phyloP scores from a whole-genome alignment of 1,284 basidiomycete genomes.

The Pseudozyma tsukubaensis region DNA sequence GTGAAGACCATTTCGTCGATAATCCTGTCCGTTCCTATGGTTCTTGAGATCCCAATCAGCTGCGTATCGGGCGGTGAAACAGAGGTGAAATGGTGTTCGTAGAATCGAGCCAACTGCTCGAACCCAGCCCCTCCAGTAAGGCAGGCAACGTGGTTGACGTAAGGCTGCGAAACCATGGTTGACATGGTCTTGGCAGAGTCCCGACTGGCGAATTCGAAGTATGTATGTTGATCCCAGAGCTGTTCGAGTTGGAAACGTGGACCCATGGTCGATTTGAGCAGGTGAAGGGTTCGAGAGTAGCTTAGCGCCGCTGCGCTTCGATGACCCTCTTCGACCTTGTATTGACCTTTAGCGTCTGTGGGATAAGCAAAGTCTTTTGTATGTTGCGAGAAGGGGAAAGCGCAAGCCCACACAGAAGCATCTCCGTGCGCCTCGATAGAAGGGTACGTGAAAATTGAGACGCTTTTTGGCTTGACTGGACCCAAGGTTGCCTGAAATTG shows the following conservation, averaged over 20 bases:
- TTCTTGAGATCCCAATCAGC: slow-evolving; percentile 25
- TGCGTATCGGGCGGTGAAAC: slow-evolving; percentile 28
- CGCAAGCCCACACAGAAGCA: slow-evolving; percentile 29
- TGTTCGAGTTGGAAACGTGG: slow-evolving; percentile 41
- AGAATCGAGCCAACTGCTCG: slow-evolving; percentile 23
- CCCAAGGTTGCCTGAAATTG: slow-evolving; percentile 21
- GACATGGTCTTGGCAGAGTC: slow-evolving; percentile 37
- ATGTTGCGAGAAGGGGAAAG: slow-evolving; percentile 38
- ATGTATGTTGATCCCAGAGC: slow-evolving; percentile 43
- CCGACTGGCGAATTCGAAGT: slow-evolving; percentile 34
- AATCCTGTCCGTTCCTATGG: slow-evolving; percentile 27
- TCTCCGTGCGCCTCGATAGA: slow-evolving; percentile 6
- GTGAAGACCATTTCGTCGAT: slow-evolving; percentile 45
- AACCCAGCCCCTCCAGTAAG: slow-evolving; percentile 36
- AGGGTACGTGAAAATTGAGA: slow-evolving; percentile 32
- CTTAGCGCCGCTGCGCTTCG: slow-evolving; percentile 30
- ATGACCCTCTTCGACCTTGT: slow-evolving; percentile 6
- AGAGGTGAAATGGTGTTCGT: slow-evolving; percentile 36
- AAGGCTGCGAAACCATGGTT: slow-evolving; percentile 38
- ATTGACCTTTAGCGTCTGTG: background rate
- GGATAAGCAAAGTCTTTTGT: slow-evolving; percentile 29
- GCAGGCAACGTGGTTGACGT: slow-evolving; percentile 43
- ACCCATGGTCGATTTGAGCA: slow-evolving; percentile 34
- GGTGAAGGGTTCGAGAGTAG: slow-evolving; percentile 29
- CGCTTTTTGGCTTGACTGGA: slow-evolving; percentile 12